Evolutionary conservation across 371 early-diverging fungal species (phyloP), one percentile per base, ranked within the genome.

Genomic region (Mortierella sp.): DNA sequence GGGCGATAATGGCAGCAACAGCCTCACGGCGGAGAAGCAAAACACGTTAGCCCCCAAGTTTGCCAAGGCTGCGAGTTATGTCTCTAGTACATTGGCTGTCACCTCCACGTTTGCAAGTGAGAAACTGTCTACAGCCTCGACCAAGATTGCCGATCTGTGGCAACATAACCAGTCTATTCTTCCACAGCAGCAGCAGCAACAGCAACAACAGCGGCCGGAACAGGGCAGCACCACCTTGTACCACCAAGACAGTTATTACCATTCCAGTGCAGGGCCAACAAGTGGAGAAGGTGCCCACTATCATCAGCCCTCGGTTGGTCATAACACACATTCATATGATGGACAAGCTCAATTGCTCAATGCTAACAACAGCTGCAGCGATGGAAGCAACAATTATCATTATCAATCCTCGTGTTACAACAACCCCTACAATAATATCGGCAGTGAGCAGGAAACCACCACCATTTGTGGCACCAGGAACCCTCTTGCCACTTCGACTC

Each of bases 111-210:
- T 68, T 58, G 76, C 76, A 6, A 63, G 57, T 27, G 60, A 60
- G 41, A 68, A 63, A 27, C 43, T 74, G 2, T 64, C 63, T 22
- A 68, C 63, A 21, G 76, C 76, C 13, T 74, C 76, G 16, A 59
- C 60, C 37, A 74, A 68, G 59, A 74, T 74, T 53, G 76, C 76
- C 6, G 76, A 68, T 27, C 64, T 74, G 7, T 74, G 76, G 76
- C 76, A 74, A 16, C 68, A 63, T 19, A 67, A 68, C 45, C 76
- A 74, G 34, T 16, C 51, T 29, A 54, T 66, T 7, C 61, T 72
- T 19, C 73, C 73, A 39, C 73, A 67, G 28, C 72, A 63, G 29
- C 62, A 60, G 37, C 54, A 54, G 27, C 50, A 59, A 9, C 59
- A 54, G 24, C 55, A 58, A n/a, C 54, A 56, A 8, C 62, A 62